Evolutionary conservation across 2,329 filamentous ascomycete genomes (phyloP).

Genomic region (Talaromyces verruculosus): DNA sequence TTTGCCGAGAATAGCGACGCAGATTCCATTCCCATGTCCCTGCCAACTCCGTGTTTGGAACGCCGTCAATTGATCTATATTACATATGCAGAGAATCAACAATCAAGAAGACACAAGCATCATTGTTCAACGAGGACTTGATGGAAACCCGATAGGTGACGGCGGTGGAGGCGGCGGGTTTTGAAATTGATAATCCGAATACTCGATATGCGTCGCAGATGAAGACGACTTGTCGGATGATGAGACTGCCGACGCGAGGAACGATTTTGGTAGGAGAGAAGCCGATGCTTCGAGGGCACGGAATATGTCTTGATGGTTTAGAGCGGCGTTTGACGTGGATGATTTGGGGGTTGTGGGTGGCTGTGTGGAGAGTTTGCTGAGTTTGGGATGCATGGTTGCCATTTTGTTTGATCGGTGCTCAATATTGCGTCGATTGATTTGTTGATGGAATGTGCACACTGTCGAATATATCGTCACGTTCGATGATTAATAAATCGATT

Average conservation of each 20-base stretch:
- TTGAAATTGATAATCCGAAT: conserved; percentile 17
- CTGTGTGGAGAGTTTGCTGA: not conserved
- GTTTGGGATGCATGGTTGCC: conserved; percentile 12
- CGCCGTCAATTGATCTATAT: conserved; percentile 13
- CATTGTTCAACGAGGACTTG: not conserved
- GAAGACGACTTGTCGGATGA: conserved; percentile 6
- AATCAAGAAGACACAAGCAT: not conserved
- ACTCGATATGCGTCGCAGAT: conserved; percentile 8
- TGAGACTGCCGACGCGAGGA: conserved; percentile 2
- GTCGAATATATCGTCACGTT: not conserved
- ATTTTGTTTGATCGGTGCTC: not conserved
- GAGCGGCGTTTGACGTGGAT: conserved; percentile 23
- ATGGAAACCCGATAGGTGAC: conserved; percentile 31
- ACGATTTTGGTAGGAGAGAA: conserved; percentile 33
- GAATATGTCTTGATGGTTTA: conserved; percentile 39
- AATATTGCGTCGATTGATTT: not conserved
- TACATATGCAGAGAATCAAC: not conserved
- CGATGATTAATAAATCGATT: not conserved
- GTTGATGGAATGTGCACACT: not conserved
- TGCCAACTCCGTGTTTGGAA: conserved; percentile 4
- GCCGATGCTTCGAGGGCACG: conserved; percentile 39
- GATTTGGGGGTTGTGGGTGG: not conserved
- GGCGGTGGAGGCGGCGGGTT: conserved; percentile 34
- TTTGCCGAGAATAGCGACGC: conserved; percentile 2
- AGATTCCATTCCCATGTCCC: conserved; percentile 1